phyloP scores from a whole-genome alignment of 129 eudicot species.

The Saussurea involucrata region DNA sequence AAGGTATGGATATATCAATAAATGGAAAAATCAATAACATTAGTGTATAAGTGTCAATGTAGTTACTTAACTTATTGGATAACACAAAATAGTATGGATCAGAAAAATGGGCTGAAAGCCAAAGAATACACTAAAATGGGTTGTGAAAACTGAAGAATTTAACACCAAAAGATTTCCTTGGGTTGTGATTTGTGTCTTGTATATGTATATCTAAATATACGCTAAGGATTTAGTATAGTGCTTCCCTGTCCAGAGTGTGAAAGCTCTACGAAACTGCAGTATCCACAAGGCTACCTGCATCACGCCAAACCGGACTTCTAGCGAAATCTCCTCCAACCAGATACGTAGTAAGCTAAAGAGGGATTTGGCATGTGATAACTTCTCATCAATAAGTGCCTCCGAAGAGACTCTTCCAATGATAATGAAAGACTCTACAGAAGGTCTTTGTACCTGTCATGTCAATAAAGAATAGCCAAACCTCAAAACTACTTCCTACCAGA shows the following conservation, averaged over 20 bases:
- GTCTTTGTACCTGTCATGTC: slow-evolving; percentile 64
- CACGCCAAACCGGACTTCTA: slow-evolving; percentile 62
- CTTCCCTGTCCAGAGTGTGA: slow-evolving; percentile 26
- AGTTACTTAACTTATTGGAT: neutral
- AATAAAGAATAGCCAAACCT: neutral
- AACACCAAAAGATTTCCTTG: slow-evolving; percentile 4
- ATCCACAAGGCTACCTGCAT: slow-evolving; percentile 77
- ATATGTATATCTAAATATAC: neutral
- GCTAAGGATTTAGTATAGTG: neutral
- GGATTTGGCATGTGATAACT: slow-evolving; percentile 47
- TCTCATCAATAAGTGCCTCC: slow-evolving; percentile 67
- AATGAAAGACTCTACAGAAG: slow-evolving; percentile 73
- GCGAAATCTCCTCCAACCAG: slow-evolving; percentile 52
- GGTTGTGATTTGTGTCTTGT: neutral
- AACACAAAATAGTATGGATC: slow-evolving; percentile 1
- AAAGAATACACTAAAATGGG: slow-evolving; percentile 12
- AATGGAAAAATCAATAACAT: neutral
- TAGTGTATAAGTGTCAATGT: neutral
- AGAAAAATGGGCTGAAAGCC: slow-evolving; percentile 9
- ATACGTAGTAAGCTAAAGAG: slow-evolving; percentile 38
- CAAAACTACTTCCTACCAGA: neutral
- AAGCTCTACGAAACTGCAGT: slow-evolving; percentile 41
- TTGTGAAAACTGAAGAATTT: neutral
- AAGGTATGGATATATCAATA: neutral
- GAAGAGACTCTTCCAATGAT: slow-evolving; percentile 91